Evolutionary conservation across 228 moss, liverwort and hornwort genomes (phyloP), one percentile per base, ranked within the genome.

Genomic region (Sphagnum magellanicum): DNA sequence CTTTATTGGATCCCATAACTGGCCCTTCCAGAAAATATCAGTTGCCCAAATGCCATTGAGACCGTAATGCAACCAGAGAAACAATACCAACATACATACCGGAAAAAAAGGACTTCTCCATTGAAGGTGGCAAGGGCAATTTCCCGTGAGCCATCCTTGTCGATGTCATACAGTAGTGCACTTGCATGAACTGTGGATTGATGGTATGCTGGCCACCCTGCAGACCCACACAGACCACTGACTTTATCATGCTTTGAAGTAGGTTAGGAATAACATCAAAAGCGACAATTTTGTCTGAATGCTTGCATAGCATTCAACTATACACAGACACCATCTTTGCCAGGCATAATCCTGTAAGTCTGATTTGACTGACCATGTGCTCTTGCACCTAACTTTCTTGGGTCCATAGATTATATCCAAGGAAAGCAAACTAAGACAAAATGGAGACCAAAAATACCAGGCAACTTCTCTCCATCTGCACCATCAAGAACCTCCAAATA

Each of bases 401-500:
- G 32, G 32, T 32, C 32, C 32, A 32, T 32, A 32, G 32, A 32
- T 32, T 32, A 32, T 32, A 32, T 32, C 32, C 32, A 32, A 32
- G 32, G 32, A 32, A 6, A 68, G 16, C 6, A 14, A 8, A 50
- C 8, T 55, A 59, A 48, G 9, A 53, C n/a, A 15, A 17, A 11
- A 62, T 66, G 51, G 32, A 32, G 32, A 2, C 32, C 32, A 32
- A 32, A 32, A 32, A 32, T 68, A 90, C 92, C 92, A 85, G 79
- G 57, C 70, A 94, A 17, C 77, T 90, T 94, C 73, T 98, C 98
- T 65, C 98, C 98, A 69, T 93, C 94, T 51, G 90, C 78, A 59
- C 98, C 98, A 79, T 94, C 98, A 52, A 98, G 76, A 17, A 90
- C 98, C 80, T 98, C 98, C 77, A 98, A 77, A 61, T 98, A 98